Percentiles rank a stretch among this genome's conserved stretches.
Evolutionary conservation across 805 yeast genomes (phyloP).

Genomic region (Metschnikowia henanensis): DNA sequence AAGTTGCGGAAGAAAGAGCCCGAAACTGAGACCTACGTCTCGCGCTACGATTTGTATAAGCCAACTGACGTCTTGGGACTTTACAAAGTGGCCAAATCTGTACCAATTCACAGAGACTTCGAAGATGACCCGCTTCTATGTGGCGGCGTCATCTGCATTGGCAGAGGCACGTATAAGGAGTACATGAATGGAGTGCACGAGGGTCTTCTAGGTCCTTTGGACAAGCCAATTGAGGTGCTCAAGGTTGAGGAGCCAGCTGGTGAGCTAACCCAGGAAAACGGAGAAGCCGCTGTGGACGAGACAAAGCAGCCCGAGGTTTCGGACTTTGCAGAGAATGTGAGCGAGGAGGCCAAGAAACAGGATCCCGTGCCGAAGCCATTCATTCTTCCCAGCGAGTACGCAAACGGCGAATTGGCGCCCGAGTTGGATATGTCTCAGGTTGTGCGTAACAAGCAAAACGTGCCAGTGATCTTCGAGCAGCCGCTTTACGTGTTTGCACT

Average conservation of each 20-base stretch:
- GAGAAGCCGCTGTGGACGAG: background rate
- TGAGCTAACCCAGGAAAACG: background rate
- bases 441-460: constrained; percentile 33
- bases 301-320: constrained; percentile 6
- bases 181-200: constrained; percentile 89
- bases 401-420: constrained; percentile 53
- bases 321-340: constrained; percentile 21
- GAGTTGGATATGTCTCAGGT: constrained; percentile 47
- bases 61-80: constrained; percentile 58
- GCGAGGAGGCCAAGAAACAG: constrained; percentile 23
- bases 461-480: constrained; percentile 68
- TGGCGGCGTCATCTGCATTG: constrained; percentile 91
- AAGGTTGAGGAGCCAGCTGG: constrained; percentile 12
- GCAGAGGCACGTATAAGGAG: constrained; percentile 96
- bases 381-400: constrained; percentile 59
- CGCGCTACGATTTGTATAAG: constrained; percentile 38
- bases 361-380: constrained; percentile 63
- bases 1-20: constrained; percentile 19
- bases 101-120: constrained; percentile 41
- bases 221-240: constrained; percentile 34
- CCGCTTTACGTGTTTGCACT: constrained; percentile 77
- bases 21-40: constrained; percentile 27
- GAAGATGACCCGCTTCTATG: constrained; percentile 42
- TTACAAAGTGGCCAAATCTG: constrained; percentile 33
- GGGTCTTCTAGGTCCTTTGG: constrained; percentile 91